A percentile compares a stretch with the other conserved stretches of the same genome.
phyloP scores from a whole-genome alignment of 305 asterid genomes.

The Fraxinus dipetala region DNA sequence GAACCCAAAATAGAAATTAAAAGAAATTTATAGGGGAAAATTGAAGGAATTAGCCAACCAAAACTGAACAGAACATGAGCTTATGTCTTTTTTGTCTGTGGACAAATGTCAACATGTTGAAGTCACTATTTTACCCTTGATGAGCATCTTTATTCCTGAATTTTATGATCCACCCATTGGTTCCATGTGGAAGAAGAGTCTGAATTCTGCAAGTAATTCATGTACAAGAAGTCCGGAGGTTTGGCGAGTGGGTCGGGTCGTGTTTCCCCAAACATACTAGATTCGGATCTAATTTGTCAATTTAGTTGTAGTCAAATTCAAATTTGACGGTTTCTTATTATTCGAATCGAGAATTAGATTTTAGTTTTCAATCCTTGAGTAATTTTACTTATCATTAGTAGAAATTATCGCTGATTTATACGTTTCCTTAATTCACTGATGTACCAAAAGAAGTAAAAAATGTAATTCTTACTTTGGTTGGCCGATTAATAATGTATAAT shows the following conservation, averaged over 20 bases:
- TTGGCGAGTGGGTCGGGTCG: neutral
- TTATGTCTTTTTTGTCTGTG: neutral
- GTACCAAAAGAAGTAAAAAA: neutral
- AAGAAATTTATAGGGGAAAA: neutral
- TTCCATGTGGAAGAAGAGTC: neutral
- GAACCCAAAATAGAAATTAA: neutral
- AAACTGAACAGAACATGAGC: conserved; percentile 19
- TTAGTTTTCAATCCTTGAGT: neutral
- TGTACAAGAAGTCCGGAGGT: neutral
- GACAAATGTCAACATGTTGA: neutral
- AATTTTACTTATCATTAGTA: too few relatives aligned
- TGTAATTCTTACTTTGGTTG: neutral
- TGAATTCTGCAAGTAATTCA: neutral
- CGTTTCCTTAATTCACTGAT: neutral
- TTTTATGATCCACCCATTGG: neutral
- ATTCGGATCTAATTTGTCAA: neutral
- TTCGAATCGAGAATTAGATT: neutral
- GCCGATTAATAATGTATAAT: neutral
- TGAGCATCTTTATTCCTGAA: neutral
- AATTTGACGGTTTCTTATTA: neutral
- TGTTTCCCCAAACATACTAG: neutral
- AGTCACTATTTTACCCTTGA: conserved; percentile 17
- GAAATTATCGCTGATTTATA: neutral
- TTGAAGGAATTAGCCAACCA: conserved; percentile 26
- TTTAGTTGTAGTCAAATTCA: neutral